Conservation (phyloP, 257 asterid species). For the Paulownia fortunei region DNA sequence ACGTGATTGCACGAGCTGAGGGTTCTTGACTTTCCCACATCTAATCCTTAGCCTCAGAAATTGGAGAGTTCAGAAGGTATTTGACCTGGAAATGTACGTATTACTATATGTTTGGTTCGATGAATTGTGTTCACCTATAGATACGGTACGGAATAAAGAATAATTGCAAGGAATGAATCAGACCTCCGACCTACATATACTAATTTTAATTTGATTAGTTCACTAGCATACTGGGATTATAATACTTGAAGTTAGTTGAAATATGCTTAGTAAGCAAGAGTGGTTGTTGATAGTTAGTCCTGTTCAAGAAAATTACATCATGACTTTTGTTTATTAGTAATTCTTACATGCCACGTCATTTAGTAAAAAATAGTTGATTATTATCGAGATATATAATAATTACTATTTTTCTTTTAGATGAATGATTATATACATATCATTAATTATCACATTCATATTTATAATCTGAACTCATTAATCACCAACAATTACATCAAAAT, state of each 20-base stretch:
- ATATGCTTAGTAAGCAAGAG: neutral
- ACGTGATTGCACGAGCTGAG: slow-evolving; percentile 68
- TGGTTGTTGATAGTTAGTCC: neutral
- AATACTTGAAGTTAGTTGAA: neutral
- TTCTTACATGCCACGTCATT: neutral
- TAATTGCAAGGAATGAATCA: neutral
- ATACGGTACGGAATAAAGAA: neutral
- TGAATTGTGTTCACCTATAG: slow-evolving; percentile 11
- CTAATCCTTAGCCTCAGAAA: neutral
- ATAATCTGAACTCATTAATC: no score
- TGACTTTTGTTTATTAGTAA: neutral
- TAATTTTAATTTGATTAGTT: neutral
- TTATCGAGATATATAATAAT: no score
- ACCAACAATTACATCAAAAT: no score
- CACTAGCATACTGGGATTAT: neutral
- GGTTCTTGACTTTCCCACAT: slow-evolving; percentile 34
- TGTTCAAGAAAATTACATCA: neutral
- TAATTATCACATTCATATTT: no score
- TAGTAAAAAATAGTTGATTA: no score
- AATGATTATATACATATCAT: no score
- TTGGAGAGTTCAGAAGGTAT: neutral
- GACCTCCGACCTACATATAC: neutral
- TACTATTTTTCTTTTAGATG: no score
- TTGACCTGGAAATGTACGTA: neutral
- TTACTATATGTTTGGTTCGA: slow-evolving; percentile 6